Base-by-base conservation (phyloP, 331 rosid species). In the Cydonia oblonga region DNA sequence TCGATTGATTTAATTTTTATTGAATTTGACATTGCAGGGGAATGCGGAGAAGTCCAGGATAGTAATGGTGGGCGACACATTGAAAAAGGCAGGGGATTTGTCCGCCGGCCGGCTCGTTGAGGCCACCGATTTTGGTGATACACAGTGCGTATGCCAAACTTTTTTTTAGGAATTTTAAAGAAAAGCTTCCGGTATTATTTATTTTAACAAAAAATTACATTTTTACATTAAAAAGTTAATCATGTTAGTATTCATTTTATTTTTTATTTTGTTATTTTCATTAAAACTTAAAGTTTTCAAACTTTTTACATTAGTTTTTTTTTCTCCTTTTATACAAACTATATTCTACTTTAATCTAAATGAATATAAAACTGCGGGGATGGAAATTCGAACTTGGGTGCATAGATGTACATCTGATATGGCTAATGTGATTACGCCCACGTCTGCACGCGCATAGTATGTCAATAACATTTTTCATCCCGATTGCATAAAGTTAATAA, bases 31-130 rank as follows among this genome's bases (percentile, higher is more conserved):
- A 30, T 72, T 19, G 15, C 53, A 93, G 97, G 93, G 97, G 52
- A 89, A 93, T 85, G 98, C 97, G 24, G 98, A 89, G 88, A 87
- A 82, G 87, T 86, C 96, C 3, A 86, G 97, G 85, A 90, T 93
- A 75, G 78, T 93, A 57, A 89, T 93, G 96, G 97, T 93, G 68
- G 98, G 98, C 9, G 98, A 90, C 81, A 87, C 90, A 57, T 82
- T 93, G 88, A 93, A 89, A 86, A 93, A 77, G 82, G 92, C 92
- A 0, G 87, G 93, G 14, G 93, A 82, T 76, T 81, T 92, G 1
- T 85, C 92, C 62, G 91, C 76, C 66, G 82, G 84, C 28, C 77
- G 68, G 75, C 90, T 89, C 33, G 24, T 54, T 5, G 86, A 82
- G 89, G 87, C 84, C 75, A 86, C 77, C 78, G 89, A 86, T 72